Evolutionary conservation across 139 green algal genomes (phyloP).

Genomic region (Ettlia oleoabundans): DNA sequence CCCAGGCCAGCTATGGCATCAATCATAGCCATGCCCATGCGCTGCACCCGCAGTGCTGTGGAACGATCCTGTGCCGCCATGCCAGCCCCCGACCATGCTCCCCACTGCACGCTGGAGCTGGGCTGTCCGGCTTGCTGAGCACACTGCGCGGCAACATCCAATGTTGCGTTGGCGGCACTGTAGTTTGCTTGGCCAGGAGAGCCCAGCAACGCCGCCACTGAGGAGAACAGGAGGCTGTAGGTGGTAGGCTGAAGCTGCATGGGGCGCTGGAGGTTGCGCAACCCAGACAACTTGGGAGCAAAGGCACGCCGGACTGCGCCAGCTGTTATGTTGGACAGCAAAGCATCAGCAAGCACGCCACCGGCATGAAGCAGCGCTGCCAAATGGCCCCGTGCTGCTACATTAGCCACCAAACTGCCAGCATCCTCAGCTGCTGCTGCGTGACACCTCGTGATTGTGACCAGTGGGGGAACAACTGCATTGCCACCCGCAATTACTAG

Average conservation of each 20-base stretch:
- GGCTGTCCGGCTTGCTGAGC: background rate
- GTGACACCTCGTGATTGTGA: background rate
- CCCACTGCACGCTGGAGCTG: conserved; percentile 56
- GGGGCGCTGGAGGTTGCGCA: background rate
- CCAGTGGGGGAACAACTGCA: background rate
- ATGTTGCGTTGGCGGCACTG: conserved; percentile 70
- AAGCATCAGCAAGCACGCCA: conserved; percentile 74
- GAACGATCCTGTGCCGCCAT: conserved; percentile 63
- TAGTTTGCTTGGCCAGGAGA: conserved; percentile 83
- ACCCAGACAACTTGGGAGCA: conserved; percentile 32
- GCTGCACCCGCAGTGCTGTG: conserved; percentile 56
- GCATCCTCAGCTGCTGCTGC: background rate
- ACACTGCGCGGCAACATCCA: conserved; percentile 53
- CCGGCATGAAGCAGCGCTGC: conserved; percentile 66
- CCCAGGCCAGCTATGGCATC: conserved; percentile 38
- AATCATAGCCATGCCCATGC: conserved; percentile 73
- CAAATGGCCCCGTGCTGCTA: background rate
- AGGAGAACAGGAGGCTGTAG: conserved; percentile 47
- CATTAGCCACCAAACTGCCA: background rate
- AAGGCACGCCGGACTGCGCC: conserved; percentile 43
- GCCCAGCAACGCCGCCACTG: conserved; percentile 72
- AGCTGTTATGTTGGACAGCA: conserved; percentile 57
- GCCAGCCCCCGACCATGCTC: conserved; percentile 47
- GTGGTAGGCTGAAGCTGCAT: conserved; percentile 6
- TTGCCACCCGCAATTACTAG: background rate